phyloP scores from a whole-genome alignment of 1,139 yeast genomes.

The Lipomyces yarrowii region DNA sequence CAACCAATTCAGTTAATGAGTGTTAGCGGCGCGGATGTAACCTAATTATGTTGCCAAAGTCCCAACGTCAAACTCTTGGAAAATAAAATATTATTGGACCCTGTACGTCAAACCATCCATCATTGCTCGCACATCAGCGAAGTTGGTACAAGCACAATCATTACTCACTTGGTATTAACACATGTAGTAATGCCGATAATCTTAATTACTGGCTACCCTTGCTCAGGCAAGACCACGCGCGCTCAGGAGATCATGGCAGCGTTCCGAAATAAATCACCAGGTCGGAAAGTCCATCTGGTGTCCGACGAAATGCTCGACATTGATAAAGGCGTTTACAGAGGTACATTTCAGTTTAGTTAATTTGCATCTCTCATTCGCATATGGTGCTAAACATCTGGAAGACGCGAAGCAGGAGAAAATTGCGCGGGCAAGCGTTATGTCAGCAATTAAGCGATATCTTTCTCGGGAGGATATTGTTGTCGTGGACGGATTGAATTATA shows the following conservation, averaged over 20 bases:
- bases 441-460: constrained; percentile 84
- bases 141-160: background rate
- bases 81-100: background rate
- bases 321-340: constrained; percentile 61
- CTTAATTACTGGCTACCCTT: constrained; percentile 80
- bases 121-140: background rate
- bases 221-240: constrained; percentile 79
- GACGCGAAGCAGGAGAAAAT: constrained; percentile 76
- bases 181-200: constrained; percentile 70
- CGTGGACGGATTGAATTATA: constrained; percentile 83
- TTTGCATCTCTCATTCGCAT: background rate
- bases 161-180: background rate
- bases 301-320: constrained; percentile 80
- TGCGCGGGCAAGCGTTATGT: constrained; percentile 80
- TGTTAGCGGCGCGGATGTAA: background rate
- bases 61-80: background rate
- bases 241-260: constrained; percentile 57
- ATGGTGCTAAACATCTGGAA: background rate
- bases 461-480: constrained; percentile 72
- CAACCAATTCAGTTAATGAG: too few relatives aligned
- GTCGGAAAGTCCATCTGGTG: constrained; percentile 65
- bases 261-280: constrained; percentile 56
- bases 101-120: background rate
- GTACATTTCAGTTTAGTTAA: constrained; percentile 16
- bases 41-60: background rate